A percentile compares a stretch with the other conserved stretches of the same genome.
Conservation (phyloP, 2,329 filamentous ascomycete genomes). For the Ceratocystis diversiconidia region DNA sequence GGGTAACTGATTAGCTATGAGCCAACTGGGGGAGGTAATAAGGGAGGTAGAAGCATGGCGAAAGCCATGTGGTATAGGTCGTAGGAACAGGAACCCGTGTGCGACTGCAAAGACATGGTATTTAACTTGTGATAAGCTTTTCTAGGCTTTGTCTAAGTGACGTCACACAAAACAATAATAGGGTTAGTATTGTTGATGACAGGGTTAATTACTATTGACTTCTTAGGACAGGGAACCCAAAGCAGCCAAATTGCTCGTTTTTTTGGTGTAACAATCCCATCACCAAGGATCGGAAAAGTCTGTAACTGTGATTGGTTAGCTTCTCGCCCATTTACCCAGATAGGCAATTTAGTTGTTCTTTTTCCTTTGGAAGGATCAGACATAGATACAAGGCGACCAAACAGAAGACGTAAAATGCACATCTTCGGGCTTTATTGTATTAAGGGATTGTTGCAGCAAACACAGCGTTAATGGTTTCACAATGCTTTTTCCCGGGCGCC, state of each 20-base stretch:
- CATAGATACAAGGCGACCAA: not conserved
- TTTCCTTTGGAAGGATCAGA: not conserved
- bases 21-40: too few relatives aligned
- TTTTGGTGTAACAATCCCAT: not conserved
- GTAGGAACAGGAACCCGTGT: too few relatives aligned
- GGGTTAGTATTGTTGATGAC: not conserved
- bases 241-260: not conserved
- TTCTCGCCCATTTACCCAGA: not conserved
- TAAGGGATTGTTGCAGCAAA: constrained; percentile 3
- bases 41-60: too few relatives aligned
- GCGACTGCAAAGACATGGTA: too few relatives aligned
- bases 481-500: not conserved
- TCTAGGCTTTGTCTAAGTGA: not conserved
- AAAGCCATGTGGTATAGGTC: too few relatives aligned
- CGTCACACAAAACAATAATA: not conserved
- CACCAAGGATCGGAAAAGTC: not conserved
- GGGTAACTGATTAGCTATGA: too few relatives aligned
- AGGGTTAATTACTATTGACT: not conserved
- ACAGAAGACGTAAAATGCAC: not conserved
- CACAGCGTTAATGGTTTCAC: constrained; percentile 6
- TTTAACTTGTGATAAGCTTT: too few relatives aligned
- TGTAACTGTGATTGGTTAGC: not conserved
- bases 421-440: not conserved
- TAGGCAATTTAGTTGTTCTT: not conserved
- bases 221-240: not conserved